These are phyloP conservation scores for Luffa acutangula DNA, from an alignment of 306 rosid genomes.

Conservation along the genomic window DNA sequence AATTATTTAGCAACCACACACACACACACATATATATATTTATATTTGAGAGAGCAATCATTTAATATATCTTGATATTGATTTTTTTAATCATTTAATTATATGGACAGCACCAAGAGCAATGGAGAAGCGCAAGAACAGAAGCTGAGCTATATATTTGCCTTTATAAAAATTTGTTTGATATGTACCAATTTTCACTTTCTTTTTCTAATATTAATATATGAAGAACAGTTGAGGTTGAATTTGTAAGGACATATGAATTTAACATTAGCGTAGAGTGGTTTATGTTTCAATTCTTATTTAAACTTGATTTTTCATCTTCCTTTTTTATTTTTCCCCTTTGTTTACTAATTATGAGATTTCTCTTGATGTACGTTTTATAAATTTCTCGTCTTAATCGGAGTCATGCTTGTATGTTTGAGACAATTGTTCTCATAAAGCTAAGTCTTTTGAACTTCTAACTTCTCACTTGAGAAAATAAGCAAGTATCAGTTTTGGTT, in stretches of 20 bases:
- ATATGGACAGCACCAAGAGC: conserved; percentile 68
- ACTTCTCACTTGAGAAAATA: no score
- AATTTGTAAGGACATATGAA: neutral
- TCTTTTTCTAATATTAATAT: neutral
- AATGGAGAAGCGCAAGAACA: conserved; percentile 72
- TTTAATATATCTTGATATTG: neutral
- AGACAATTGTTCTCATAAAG: no score
- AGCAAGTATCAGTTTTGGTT: no score
- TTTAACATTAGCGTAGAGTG: neutral
- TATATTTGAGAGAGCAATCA: no score
- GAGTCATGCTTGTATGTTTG: no score
- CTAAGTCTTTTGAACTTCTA: no score
- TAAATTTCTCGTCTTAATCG: no score
- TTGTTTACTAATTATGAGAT: neutral
- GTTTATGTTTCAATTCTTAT: neutral
- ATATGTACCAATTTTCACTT: neutral
- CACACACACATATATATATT: no score
- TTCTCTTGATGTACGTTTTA: no score
- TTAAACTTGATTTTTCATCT: neutral
- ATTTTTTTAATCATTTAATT: neutral
- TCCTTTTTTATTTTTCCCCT: neutral
- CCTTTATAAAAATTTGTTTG: neutral
- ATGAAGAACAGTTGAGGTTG: neutral
- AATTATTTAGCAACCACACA: no score
- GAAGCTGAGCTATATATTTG: conserved; percentile 27